Base-by-base conservation (phyloP, 805 yeast species). In the Yarrowia keelungensis region DNA sequence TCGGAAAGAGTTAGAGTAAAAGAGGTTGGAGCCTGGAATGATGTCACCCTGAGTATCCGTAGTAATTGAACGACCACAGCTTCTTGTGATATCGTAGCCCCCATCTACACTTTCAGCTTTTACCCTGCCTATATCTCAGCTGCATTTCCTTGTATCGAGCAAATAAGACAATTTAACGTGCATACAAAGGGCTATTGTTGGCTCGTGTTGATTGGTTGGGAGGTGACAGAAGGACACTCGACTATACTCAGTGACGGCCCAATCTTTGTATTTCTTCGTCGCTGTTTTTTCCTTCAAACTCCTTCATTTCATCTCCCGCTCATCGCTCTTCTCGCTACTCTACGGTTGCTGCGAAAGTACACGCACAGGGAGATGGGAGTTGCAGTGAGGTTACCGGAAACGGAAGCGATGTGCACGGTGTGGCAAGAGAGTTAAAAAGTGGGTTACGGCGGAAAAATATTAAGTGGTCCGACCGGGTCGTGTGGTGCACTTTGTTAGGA, bases 161-260 rank as follows among this genome's bases (percentile, higher is more conserved):
- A 54, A 54, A 38, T 19, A 38, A 53, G 14, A 54, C 61, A 54
- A 54, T 54, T 41, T 54, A 41, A 39, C 46, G 61, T 54, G 61
- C 61, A 54, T 54, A 54, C 61, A 54, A 54, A 54, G 61, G n/a
- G 61, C 61, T 54, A 41, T 54, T 41, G 46, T 39, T 39, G 61
- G 46, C 19, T 41, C 16, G 19, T 15, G 38, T 22, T 39, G 61
- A 54, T 53, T 53, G 43, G 58, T 35, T 16, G 26, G 26, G 11
- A 19, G 32, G 32, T 26, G 32, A 26, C 32, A 26, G 4, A 26
- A 26, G 32, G 32, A 26, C 32, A 26, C 32, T 26, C 7, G 32
- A 5, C 32, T 26, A 26, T 26, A 11, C 19, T 2, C 11, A 16
- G 16, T 16, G 49, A 45, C 49, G 16, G 49, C 26, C 26, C 5